phyloP scores from a whole-genome alignment of 257 asterid genomes.

The Fraxinus anomala region DNA sequence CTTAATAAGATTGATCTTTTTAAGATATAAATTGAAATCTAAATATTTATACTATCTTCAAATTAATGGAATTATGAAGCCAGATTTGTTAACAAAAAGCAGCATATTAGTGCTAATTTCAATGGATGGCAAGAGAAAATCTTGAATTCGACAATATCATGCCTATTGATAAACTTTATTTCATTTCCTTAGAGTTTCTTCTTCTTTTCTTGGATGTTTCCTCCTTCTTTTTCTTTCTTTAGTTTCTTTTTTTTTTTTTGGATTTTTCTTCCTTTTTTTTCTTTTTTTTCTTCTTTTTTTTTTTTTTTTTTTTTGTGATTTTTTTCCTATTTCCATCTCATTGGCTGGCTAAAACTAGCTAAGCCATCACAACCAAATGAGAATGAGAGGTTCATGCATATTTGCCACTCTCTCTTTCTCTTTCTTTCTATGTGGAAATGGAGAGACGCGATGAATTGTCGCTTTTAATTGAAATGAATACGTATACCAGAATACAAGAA shows the following conservation, averaged over 20 bases:
- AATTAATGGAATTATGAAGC: background rate
- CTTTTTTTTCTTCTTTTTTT: no score
- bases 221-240: conserved; percentile 25
- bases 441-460: background rate
- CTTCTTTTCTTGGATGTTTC: conserved; percentile 60
- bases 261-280: no score
- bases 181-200: conserved; percentile 41
- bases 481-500: background rate
- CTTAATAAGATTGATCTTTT: no score
- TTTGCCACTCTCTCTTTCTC: background rate
- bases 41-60: background rate
- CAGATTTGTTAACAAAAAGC: background rate
- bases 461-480: background rate
- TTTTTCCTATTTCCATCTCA: conserved; percentile 14
- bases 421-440: background rate
- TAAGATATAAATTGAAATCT: no score
- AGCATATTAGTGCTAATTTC: background rate
- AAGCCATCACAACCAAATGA: conserved; percentile 22
- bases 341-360: conserved; percentile 33
- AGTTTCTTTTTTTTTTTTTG: no score
- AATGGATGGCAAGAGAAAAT: conserved; percentile 4
- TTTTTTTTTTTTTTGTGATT: background rate
- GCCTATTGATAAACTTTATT: background rate
- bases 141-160: conserved; percentile 28
- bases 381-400: conserved; percentile 33